These are phyloP conservation scores for Cytospora piceicola DNA, from an alignment of 2,329 filamentous ascomycete genomes.

Conservation along the genomic window DNA sequence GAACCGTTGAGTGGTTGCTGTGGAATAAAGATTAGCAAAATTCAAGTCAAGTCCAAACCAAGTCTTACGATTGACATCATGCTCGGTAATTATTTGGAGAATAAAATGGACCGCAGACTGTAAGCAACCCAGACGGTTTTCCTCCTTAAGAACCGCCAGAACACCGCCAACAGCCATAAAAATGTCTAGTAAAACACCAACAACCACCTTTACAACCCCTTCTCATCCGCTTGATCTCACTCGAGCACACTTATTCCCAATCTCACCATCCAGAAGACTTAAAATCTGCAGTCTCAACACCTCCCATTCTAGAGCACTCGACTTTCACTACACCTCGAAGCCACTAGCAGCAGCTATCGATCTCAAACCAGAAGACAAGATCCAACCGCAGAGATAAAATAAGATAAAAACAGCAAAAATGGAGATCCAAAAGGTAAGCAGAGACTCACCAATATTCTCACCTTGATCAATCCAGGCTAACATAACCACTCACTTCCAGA, in stretches of 20 bases:
- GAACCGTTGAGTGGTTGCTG: background rate
- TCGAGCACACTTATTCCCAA: conserved; percentile 2
- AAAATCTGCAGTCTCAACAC: conserved; percentile 22
- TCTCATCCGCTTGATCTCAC: background rate
- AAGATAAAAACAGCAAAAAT: conserved; percentile 5
- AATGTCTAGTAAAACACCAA: background rate
- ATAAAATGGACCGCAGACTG: conserved; percentile 2
- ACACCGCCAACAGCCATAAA: background rate
- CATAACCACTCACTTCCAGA: conserved; percentile 36
- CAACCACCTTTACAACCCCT: background rate
- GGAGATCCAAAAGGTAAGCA: conserved; percentile 22
- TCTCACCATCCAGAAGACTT: conserved; percentile 7
- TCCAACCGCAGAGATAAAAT: background rate
- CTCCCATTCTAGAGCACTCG: conserved; percentile 19
- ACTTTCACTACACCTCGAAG: conserved; percentile 17
- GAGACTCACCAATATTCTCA: background rate
- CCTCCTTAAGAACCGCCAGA: background rate
- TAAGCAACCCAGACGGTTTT: background rate
- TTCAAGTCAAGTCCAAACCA: too few species aligned
- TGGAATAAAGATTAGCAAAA: background rate
- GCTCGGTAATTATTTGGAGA: conserved; percentile 1
- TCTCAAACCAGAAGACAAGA: background rate
- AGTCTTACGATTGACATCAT: conserved; percentile 10
- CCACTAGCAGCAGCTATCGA: conserved; percentile 14
- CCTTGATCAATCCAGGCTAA: background rate